A percentile compares a stretch with the other conserved stretches of the same genome.
Evolutionary conservation across 768 basidiomycete genomes (phyloP).

Genomic region (Tephrocybe sp.): DNA sequence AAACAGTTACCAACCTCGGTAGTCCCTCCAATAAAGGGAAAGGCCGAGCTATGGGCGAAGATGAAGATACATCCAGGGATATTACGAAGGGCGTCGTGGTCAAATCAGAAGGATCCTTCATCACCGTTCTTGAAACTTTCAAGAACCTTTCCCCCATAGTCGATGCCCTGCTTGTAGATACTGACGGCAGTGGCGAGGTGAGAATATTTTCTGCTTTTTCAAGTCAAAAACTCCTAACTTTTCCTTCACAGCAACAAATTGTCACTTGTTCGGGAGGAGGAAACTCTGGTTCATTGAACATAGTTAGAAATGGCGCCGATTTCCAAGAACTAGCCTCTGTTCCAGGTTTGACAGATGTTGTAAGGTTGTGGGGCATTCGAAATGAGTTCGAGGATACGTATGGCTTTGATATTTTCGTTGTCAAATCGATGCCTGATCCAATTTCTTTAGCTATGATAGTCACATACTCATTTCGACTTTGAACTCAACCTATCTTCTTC

Average conservation of each 20-base stretch:
- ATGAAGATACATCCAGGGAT: conserved; percentile 26
- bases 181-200: conserved; percentile 70
- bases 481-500: conserved; percentile 51
- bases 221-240: not conserved
- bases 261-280: conserved; percentile 84
- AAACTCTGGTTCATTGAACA: conserved; percentile 71
- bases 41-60: conserved; percentile 30
- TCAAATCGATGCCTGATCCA: not conserved
- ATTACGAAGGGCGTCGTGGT: conserved; percentile 45
- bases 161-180: conserved; percentile 76
- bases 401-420: conserved; percentile 21
- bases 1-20: conserved; percentile 33
- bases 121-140: conserved; percentile 62
- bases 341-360: conserved; percentile 54
- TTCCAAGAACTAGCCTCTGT: conserved; percentile 63
- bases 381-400: conserved; percentile 46
- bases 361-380: conserved; percentile 61
- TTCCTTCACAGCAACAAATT: conserved; percentile 56
- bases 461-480: conserved; percentile 62
- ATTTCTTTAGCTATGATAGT: conserved; percentile 30
- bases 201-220: conserved; percentile 11
- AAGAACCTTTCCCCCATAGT: conserved; percentile 81
- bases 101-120: conserved; percentile 48
- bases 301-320: conserved; percentile 81
- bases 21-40: conserved; percentile 34